These are phyloP conservation scores for Mycena kentingensis DNA, from an alignment of 768 basidiomycete genomes.

Conservation along the genomic window DNA sequence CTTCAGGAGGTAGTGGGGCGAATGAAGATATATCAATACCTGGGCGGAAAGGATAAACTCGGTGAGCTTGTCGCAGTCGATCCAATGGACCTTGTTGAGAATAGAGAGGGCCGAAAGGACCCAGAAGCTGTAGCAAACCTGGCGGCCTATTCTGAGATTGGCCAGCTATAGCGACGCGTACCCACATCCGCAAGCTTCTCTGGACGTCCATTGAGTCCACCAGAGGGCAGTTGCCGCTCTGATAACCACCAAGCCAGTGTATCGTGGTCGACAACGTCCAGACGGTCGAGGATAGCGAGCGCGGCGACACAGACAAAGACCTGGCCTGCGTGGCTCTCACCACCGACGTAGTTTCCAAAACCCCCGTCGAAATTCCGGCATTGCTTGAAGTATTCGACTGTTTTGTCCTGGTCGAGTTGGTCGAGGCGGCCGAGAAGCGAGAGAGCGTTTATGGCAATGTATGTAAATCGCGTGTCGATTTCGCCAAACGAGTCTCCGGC, in stretches of 20 bases:
- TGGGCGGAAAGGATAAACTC: constrained; percentile 88
- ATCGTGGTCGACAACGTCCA: constrained; percentile 79
- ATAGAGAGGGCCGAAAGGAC: constrained; percentile 88
- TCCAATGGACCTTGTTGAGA: constrained; percentile 81
- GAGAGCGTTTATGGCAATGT: constrained; percentile 82
- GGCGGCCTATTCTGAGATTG: no score
- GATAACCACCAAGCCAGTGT: constrained; percentile 91
- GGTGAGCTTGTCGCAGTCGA: constrained; percentile 76
- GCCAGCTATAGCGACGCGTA: constrained; percentile 15
- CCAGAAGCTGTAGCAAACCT: constrained; percentile 99
- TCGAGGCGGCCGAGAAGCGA: constrained; percentile 79
- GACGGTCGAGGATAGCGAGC: constrained; percentile 80
- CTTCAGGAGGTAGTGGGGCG: background rate
- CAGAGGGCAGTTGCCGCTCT: constrained; percentile 90
- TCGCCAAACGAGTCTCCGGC: constrained; percentile 93
- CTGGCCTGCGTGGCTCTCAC: constrained; percentile 91
- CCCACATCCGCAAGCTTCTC: constrained; percentile 95
- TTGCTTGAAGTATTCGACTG: constrained; percentile 67
- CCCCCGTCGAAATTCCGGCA: constrained; percentile 97
- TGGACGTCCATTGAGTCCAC: constrained; percentile 95
- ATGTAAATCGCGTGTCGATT: constrained; percentile 86
- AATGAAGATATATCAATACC: constrained; percentile 41
- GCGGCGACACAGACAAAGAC: constrained; percentile 91
- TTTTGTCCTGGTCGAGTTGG: constrained; percentile 65
- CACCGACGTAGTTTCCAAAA: constrained; percentile 81